Base-by-base conservation (phyloP, 495 filamentous ascomycete genomes). In the Immersiella caudata region DNA sequence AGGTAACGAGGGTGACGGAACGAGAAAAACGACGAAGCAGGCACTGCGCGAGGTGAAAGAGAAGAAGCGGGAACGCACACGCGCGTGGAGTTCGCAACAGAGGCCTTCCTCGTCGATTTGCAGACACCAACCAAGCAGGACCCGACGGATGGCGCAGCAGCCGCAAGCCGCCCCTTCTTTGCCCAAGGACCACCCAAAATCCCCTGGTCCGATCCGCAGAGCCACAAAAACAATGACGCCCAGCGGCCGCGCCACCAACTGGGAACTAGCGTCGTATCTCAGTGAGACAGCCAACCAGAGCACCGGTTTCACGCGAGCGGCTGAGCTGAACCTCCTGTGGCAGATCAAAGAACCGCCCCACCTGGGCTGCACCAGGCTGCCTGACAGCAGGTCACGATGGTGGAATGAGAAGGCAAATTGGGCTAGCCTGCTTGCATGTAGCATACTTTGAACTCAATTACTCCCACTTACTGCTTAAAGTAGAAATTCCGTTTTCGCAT, bases 261-360 rank as follows among this genome's bases (percentile, higher is more conserved):
- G 40, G 11, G 40, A 46, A 46, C 40, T 46, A 62, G 24, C 40
- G 35, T 25, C 20, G 25, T 56, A 26, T 58, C 22, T 35, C 64
- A 60, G 64, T 56, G 64, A 56, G 55, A 66, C 64, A 33, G 51
- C 65, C 65, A 67, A 67, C 65, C 65, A 67, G n/a, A 62, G 65
- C 49, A 24, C 26, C 40, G 18, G 46, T 21, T 33, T 67, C 26
- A 40, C 21, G 6, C n/a, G 24, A 62, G 65, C 65, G 65, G 65
- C 65, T 67, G 65, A 67, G 27, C 26, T 49, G n/a, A 29, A 50
- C 51, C 29, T 21, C 12, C 25, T 55, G 52, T 22, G 52, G 21
- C 20, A 55, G 52, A 55, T 26, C 20, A 22, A n/a, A 9, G 52
- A 22, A 55, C 20, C 18, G 6, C 18, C 50, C 16, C 50, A n/a